These are phyloP conservation scores for Beta macrorhiza DNA, from an alignment of 179 eudicot species.

Conservation along the genomic window DNA sequence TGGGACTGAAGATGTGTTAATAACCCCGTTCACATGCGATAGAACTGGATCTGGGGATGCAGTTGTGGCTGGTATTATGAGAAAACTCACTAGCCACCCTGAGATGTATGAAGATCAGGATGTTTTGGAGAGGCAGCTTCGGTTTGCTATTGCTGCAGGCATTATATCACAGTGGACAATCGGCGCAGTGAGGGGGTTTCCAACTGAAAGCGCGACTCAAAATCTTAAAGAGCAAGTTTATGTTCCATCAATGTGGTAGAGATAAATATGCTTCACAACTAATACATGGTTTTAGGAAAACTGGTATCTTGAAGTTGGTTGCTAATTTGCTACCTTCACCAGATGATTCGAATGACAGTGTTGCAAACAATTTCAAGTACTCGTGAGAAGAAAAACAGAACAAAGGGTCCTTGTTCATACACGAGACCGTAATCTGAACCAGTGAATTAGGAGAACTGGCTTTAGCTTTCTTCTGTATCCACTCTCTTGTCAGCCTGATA, in stretches of 20 bases:
- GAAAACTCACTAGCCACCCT: constrained; percentile 69
- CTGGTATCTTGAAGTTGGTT: not conserved
- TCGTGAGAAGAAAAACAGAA: not conserved
- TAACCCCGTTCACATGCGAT: constrained; percentile 92
- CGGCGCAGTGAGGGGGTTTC: constrained; percentile 84
- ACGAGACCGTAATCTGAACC: not conserved
- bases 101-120: constrained; percentile 77
- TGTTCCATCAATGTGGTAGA: constrained; percentile 86
- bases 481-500: not conserved
- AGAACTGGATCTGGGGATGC: constrained; percentile 97
- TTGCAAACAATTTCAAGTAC: not conserved
- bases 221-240: constrained; percentile 90
- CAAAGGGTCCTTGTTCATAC: not conserved
- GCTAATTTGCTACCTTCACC: not conserved
- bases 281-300: not conserved
- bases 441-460: not conserved
- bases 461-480: constrained; percentile 1
- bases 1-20: constrained; percentile 91
- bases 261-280: not conserved
- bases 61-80: constrained; percentile 80
- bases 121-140: constrained; percentile 75
- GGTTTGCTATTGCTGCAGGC: constrained; percentile 86
- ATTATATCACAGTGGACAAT: constrained; percentile 95
- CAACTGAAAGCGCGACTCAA: constrained; percentile 85
- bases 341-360: too few relatives aligned